Base-by-base conservation (phyloP, 805 yeast genomes). In the Hanseniaspora nectarophila region DNA sequence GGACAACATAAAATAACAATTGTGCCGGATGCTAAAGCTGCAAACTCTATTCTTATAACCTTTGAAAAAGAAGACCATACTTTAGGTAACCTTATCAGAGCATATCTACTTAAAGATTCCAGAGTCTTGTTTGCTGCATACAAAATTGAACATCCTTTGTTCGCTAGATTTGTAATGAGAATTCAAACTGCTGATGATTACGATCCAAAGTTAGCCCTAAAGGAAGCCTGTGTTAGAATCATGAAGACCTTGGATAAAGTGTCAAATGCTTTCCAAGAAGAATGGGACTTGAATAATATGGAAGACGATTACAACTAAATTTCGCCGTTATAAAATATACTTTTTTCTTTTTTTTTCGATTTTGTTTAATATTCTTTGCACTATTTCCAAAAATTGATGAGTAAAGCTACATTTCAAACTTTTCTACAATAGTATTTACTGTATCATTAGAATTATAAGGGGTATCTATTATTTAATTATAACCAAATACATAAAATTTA, bases 61-160 rank as follows among this genome's bases (percentile, higher is more conserved):
- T 87, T 92, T 59, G 97, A 92, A 67, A 82, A 95, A 64, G 99
- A 92, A 67, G 99, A 92, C 67, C 99, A 92, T 65, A 92, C 99
- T 3, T 73, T 92, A 55, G 98, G 95, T 26, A 92, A 92, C 66
- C 67, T 92, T 60, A 74, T 92, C 55, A 77, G 95, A 63, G 81
- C 89, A 28, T 95, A 90, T 64, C 76, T 92, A 53, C 74, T 87
- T 56, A 81, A 80, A 62, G 97, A 92, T 66, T 80, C 81, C 46
- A 80, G 81, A 58, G 99, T 92, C n/a, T 65, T 92, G 33, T 92
- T 89, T 66, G 97, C 95, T 42, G 98, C 97, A 33, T 92, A 92
- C 73, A 92, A 92, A 67, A 88, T 92, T 42, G 97, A 92, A 69
- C 99, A 92, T 70, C 99, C 99, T 8, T 73, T 92, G 57, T 92